These are phyloP conservation scores for Populus simonii DNA, from an alignment of 345 rosid species.

Conservation along the genomic window DNA sequence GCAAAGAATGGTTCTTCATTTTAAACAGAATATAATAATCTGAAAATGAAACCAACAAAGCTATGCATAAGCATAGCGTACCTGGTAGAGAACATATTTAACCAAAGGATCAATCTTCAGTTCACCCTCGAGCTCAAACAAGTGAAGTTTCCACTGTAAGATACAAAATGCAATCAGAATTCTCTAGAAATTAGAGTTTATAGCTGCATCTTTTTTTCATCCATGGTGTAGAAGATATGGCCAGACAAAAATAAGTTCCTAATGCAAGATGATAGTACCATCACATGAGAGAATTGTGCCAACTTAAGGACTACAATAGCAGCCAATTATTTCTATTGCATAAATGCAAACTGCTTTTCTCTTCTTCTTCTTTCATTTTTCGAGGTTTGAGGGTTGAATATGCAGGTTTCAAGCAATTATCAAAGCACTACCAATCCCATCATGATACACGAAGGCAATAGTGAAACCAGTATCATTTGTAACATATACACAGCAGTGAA, in stretches of 20 bases:
- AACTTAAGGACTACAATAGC: background rate
- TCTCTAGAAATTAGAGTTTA: background rate
- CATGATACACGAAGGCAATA: background rate
- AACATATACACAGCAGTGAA: too few relatives aligned
- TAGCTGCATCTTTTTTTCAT: background rate
- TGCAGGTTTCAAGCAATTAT: background rate
- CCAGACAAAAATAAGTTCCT: background rate
- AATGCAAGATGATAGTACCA: background rate
- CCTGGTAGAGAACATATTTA: conserved; percentile 85
- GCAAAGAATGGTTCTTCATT: background rate
- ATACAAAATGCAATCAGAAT: conserved; percentile 9
- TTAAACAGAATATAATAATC: background rate
- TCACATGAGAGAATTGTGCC: background rate
- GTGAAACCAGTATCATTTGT: background rate
- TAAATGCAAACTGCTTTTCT: background rate
- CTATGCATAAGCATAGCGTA: conserved; percentile 1
- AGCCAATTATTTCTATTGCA: background rate
- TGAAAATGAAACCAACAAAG: background rate
- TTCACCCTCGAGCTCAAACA: conserved; percentile 90
- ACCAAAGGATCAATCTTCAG: conserved; percentile 71
- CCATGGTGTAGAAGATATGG: background rate
- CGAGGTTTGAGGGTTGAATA: background rate
- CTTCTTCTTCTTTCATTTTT: background rate
- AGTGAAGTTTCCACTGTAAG: conserved; percentile 90
- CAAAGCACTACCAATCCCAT: background rate